Evolutionary conservation across 164 flowering plant genomes (phyloP).

Genomic region (Sedum album): DNA sequence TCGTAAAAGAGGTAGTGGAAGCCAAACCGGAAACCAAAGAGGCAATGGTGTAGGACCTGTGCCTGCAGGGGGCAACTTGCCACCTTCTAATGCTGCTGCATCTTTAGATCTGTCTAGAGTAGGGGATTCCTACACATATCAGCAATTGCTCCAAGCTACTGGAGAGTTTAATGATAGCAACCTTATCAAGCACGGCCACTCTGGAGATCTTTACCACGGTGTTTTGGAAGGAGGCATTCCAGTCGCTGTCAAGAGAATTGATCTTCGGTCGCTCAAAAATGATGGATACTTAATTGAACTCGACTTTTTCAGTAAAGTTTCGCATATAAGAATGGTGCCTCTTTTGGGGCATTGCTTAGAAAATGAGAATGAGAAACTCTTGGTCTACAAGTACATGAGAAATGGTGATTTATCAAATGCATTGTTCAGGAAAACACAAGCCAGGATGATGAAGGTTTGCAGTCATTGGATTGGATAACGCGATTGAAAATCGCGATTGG

Average conservation of each 20-base stretch:
- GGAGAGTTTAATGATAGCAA: conserved; percentile 58
- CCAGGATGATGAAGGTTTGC: conserved; percentile 52
- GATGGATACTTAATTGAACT: conserved; percentile 62
- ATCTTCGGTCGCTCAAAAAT: conserved; percentile 35
- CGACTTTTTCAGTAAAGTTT: conserved; percentile 57
- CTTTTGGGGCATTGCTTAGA: conserved; percentile 82
- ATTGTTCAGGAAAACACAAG: conserved; percentile 42
- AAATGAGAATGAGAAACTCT: conserved; percentile 67
- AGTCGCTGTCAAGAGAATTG: conserved; percentile 61
- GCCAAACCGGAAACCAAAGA: conserved; percentile 49
- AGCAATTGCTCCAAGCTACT: conserved; percentile 67
- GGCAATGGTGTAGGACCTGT: conserved; percentile 41
- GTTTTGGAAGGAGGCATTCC: conserved; percentile 51
- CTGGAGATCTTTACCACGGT: conserved; percentile 80
- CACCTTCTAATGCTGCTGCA: conserved; percentile 23
- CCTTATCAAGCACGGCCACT: conserved; percentile 81
- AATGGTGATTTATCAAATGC: conserved; percentile 79
- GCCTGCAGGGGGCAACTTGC: conserved; percentile 30
- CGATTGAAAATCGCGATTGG: conserved; percentile 89
- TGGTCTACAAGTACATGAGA: conserved; percentile 83
- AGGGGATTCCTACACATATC: conserved; percentile 67
- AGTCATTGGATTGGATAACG: conserved; percentile 96
- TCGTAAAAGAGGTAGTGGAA: conserved; percentile 18
- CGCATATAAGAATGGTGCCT: conserved; percentile 85
- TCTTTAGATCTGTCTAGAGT: conserved; percentile 43